These are phyloP conservation scores for Leucocoprinus birnbaumii DNA, from an alignment of 768 basidiomycete genomes.

Conservation along the genomic window DNA sequence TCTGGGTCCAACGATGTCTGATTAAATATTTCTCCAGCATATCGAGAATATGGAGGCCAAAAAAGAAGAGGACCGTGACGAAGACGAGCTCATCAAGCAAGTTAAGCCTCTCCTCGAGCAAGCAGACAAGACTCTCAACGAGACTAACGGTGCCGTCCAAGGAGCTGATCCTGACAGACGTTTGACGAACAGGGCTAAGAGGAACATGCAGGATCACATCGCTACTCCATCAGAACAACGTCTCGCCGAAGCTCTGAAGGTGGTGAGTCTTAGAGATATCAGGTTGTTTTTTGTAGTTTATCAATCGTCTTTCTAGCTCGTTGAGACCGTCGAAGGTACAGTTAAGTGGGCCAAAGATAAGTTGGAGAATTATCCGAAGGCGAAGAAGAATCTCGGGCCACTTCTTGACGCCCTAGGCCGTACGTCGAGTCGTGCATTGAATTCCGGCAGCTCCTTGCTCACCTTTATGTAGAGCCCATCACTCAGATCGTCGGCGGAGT, in stretches of 20 bases:
- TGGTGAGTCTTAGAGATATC: slow-evolving; percentile 18
- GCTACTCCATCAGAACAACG: slow-evolving; percentile 35
- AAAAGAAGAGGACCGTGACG: slow-evolving; percentile 34
- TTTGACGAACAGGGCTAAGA: slow-evolving; percentile 29
- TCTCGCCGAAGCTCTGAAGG: slow-evolving; percentile 34
- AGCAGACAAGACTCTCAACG: slow-evolving; percentile 35
- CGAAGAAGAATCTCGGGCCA: slow-evolving; percentile 34
- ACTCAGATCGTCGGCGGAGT: slow-evolving; percentile 37
- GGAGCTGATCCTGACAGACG: slow-evolving; percentile 36
- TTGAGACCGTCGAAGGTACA: slow-evolving; percentile 34
- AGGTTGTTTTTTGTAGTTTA: not conserved
- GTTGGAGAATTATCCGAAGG: slow-evolving; percentile 34
- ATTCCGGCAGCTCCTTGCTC: not conserved
- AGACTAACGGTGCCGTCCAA: slow-evolving; percentile 32
- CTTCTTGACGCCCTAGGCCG: slow-evolving; percentile 33
- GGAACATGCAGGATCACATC: slow-evolving; percentile 31
- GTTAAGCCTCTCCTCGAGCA: slow-evolving; percentile 34
- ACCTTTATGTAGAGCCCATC: slow-evolving; percentile 24
- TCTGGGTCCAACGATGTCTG: not conserved
- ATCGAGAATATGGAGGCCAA: slow-evolving; percentile 31
- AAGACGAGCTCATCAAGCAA: slow-evolving; percentile 29
- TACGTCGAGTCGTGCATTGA: slow-evolving; percentile 14
- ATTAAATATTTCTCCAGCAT: slow-evolving; percentile 18
- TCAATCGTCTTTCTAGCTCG: slow-evolving; percentile 19
- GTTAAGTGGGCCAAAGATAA: slow-evolving; percentile 36